A percentile compares a stretch with the other conserved stretches of the same genome.
Evolutionary conservation across 2,329 filamentous ascomycete species (phyloP).

Genomic region (Massarina eburnea): DNA sequence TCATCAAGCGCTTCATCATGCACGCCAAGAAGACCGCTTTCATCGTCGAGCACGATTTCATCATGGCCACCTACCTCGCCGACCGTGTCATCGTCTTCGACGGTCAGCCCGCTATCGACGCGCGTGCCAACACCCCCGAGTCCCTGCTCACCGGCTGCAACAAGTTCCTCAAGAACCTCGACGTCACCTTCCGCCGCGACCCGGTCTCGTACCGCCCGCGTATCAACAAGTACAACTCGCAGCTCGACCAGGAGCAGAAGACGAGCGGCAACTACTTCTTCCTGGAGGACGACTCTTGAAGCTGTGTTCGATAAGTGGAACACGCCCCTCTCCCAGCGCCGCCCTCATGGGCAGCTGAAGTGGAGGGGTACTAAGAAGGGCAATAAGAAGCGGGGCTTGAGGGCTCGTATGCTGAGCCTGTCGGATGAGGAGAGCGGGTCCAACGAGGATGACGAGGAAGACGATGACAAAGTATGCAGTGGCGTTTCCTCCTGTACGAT

Average conservation of each 20-base stretch:
- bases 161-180: conserved; percentile 90
- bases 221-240: conserved; percentile 96
- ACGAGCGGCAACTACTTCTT: conserved; percentile 94
- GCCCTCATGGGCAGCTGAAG: conserved; percentile 46
- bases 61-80: conserved; percentile 83
- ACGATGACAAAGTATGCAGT: conserved; percentile 63
- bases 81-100: conserved; percentile 99
- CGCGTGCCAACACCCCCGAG: conserved; percentile 87
- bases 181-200: conserved; percentile 98
- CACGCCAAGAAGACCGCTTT: conserved; percentile 99
- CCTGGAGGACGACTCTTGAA: conserved; percentile 82
- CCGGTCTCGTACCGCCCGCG: conserved; percentile 93
- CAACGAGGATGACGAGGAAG: conserved; percentile 64
- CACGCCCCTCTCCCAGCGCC: conserved; percentile 35
- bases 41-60: conserved; percentile 99
- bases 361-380: conserved; percentile 41
- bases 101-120: conserved; percentile 83
- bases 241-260: conserved; percentile 98
- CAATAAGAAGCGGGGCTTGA: conserved; percentile 37
- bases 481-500: conserved; percentile 60
- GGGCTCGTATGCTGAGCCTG: conserved; percentile 34
- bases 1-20: conserved; percentile 99
- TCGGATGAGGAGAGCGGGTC: conserved; percentile 58
- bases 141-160: conserved; percentile 95
- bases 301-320: conserved; percentile 59